These are phyloP conservation scores for Monosporascus sp. DNA, from an alignment of 2,329 filamentous ascomycete genomes.

Conservation along the genomic window DNA sequence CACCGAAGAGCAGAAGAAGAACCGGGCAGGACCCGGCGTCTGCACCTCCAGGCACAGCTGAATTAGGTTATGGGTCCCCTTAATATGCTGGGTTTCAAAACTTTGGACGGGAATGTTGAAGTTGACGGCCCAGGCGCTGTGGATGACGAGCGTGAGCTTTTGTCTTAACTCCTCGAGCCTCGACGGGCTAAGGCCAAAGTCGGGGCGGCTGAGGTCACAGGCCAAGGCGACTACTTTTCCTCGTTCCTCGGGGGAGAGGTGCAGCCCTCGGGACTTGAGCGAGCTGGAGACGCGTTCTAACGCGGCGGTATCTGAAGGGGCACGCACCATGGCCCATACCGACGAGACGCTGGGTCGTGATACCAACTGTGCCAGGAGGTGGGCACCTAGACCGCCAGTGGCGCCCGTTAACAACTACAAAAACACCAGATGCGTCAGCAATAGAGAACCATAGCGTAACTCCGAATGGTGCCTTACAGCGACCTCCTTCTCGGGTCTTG, in stretches of 20 bases:
- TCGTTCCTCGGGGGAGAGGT: slow-evolving; percentile 25
- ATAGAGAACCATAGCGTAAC: background rate
- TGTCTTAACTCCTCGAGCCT: slow-evolving; percentile 21
- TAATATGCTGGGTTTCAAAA: slow-evolving; percentile 42
- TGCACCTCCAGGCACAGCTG: slow-evolving; percentile 31
- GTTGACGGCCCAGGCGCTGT: slow-evolving; percentile 51
- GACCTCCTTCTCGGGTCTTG: slow-evolving; percentile 14
- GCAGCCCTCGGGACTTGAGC: slow-evolving; percentile 28
- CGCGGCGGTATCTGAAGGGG: slow-evolving; percentile 28
- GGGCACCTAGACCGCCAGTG: slow-evolving; percentile 56
- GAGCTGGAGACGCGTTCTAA: slow-evolving; percentile 24
- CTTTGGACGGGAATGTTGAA: slow-evolving; percentile 44
- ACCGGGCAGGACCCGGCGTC: slow-evolving; percentile 28
- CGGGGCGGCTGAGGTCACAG: slow-evolving; percentile 33
- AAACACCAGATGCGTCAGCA: background rate
- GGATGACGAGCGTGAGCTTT: slow-evolving; percentile 38
- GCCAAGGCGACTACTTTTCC: slow-evolving; percentile 33
- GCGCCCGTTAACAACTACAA: slow-evolving; percentile 50
- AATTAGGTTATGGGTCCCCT: slow-evolving; percentile 40
- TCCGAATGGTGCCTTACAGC: slow-evolving; percentile 8
- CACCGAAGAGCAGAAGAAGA: slow-evolving; percentile 42
- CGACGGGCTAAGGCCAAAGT: slow-evolving; percentile 32
- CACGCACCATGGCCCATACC: slow-evolving; percentile 46
- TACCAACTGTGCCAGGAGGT: slow-evolving; percentile 52
- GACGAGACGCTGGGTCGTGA: slow-evolving; percentile 49